Conservation (phyloP, 768 basidiomycete species). For the Phylloporus arenicola region DNA sequence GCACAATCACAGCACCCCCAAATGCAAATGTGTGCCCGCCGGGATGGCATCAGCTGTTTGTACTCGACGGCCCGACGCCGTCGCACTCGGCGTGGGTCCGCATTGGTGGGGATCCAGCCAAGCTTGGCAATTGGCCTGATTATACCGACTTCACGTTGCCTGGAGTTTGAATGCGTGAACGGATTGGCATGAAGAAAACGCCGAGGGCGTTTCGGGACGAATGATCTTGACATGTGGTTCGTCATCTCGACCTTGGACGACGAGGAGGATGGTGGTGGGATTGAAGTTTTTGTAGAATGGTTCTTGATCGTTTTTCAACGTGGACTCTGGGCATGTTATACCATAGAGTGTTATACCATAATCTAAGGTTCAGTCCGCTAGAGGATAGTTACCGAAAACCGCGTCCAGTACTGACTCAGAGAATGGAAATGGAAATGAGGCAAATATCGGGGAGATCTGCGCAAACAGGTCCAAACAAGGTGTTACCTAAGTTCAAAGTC, state of each 20-base stretch:
- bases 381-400: no score
- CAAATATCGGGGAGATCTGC: neutral
- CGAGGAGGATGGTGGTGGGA: no score
- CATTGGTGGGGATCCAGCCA: no score
- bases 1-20: conserved; percentile 63
- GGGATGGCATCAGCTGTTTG: conserved; percentile 71
- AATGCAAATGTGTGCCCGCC: conserved; percentile 57
- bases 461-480: neutral
- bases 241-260: neutral
- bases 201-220: neutral
- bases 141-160: conserved; percentile 63
- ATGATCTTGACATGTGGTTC: neutral
- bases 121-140: conserved; percentile 69
- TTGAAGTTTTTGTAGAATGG: no score
- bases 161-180: conserved; percentile 37
- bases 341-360: no score
- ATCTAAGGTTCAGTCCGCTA: no score
- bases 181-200: no score
- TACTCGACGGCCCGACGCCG: conserved; percentile 75
- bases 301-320: no score
- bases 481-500: no score
- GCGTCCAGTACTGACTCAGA: no score
- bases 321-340: no score
- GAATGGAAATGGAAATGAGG: no score
- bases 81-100: conserved; percentile 71